Conservation (phyloP, 345 rosid species). For the Alliaria petiolata region DNA sequence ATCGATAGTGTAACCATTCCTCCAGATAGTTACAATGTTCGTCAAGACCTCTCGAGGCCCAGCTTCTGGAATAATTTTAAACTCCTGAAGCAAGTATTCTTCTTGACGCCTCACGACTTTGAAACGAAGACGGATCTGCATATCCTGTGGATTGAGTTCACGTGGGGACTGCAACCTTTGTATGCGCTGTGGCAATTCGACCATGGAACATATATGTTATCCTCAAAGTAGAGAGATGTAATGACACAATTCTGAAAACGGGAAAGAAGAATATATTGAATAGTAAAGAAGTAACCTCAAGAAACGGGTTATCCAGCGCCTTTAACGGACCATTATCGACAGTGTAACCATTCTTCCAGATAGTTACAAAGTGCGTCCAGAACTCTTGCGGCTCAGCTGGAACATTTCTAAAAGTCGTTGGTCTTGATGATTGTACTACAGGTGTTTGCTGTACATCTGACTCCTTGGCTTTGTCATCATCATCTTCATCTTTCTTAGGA, state of each 20-base stretch:
- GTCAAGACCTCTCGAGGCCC: not conserved
- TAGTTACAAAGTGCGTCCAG: slow-evolving; percentile 36
- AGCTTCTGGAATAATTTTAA: too few relatives aligned
- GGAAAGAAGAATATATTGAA: not conserved
- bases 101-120: too few relatives aligned
- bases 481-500: slow-evolving; percentile 44
- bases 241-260: too few relatives aligned
- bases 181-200: too few relatives aligned
- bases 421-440: slow-evolving; percentile 23
- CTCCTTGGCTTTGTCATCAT: slow-evolving; percentile 25
- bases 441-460: slow-evolving; percentile 38
- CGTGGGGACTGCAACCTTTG: too few relatives aligned
- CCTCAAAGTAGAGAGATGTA: too few relatives aligned
- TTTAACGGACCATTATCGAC: slow-evolving; percentile 55
- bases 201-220: too few relatives aligned
- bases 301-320: slow-evolving; percentile 63
- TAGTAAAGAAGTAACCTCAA: slow-evolving; percentile 61
- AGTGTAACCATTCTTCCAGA: slow-evolving; percentile 79
- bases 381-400: too few relatives aligned
- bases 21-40: slow-evolving; percentile 61
- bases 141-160: too few relatives aligned
- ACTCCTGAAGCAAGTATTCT: too few relatives aligned
- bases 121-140: too few relatives aligned
- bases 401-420: too few relatives aligned
- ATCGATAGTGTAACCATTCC: slow-evolving; percentile 65